phyloP scores from a whole-genome alignment of 1,139 yeast species.

The Debaryomyces sp. region DNA sequence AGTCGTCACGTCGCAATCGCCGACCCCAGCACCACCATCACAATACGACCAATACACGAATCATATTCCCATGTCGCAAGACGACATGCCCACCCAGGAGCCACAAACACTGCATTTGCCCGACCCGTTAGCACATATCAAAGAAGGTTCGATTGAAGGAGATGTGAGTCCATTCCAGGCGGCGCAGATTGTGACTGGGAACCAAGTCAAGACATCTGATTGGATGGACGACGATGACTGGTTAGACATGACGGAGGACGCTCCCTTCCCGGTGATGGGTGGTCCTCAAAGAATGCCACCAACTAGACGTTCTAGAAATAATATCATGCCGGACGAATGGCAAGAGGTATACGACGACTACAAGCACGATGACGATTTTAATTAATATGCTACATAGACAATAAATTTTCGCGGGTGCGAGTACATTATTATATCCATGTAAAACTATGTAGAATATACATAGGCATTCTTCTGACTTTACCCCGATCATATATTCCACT shows the following conservation, averaged over 20 bases:
- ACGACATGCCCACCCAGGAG: conserved; percentile 13
- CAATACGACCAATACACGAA: not conserved
- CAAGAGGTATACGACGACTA: conserved; percentile 47
- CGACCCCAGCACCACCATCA: not conserved
- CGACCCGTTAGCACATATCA: conserved; percentile 51
- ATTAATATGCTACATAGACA: conserved; percentile 10
- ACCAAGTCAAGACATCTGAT: conserved; percentile 36
- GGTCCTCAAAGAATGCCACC: conserved; percentile 9
- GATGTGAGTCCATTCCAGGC: conserved; percentile 40
- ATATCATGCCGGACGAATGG: conserved; percentile 30
- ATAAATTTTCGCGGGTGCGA: not conserved
- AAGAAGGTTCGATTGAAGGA: conserved; percentile 38
- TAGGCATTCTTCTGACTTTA: not conserved
- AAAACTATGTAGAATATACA: not conserved
- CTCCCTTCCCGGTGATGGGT: conserved; percentile 2
- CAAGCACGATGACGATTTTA: conserved; percentile 42
- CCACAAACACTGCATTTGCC: conserved; percentile 33
- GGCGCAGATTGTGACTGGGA: conserved; percentile 46
- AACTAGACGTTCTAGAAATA: conserved; percentile 14
- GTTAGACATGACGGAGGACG: conserved; percentile 18
- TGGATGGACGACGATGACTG: conserved; percentile 46
- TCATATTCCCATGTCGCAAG: not conserved
- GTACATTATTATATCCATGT: not conserved
- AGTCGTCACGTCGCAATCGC: not conserved
- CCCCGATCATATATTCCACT: not conserved